Conservation (phyloP, 192 early-diverging fungal species). For the Mortierella hygrophila region DNA sequence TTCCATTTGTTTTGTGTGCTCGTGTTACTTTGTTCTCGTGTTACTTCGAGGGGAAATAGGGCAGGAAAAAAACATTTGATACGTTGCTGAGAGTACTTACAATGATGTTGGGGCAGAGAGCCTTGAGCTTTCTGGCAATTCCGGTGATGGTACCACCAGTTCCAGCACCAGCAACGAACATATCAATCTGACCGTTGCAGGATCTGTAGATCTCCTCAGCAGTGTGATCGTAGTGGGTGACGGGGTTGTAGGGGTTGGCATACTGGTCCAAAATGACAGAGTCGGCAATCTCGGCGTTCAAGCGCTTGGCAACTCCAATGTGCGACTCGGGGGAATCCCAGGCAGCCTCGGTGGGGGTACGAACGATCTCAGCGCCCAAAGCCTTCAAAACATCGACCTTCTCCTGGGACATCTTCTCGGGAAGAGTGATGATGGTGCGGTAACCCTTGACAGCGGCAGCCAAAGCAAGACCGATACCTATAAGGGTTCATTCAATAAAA, state of each 20-base stretch:
- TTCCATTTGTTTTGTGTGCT: background rate
- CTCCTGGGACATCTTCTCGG: constrained; percentile 99
- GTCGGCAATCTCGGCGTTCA: constrained; percentile 96
- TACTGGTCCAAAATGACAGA: constrained; percentile 99
- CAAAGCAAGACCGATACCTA: constrained; percentile 92
- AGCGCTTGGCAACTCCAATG: constrained; percentile 94
- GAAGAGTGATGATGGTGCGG: constrained; percentile 97
- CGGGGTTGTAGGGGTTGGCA: constrained; percentile 95
- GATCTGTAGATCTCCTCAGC: constrained; percentile 86
- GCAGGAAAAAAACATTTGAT: background rate
- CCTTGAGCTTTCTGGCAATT: constrained; percentile 95
- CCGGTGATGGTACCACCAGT: constrained; percentile 99
- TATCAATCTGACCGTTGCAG: constrained; percentile 93
- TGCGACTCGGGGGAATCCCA: constrained; percentile 99
- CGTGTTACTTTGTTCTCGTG: constrained; percentile 1
- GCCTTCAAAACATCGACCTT: constrained; percentile 99
- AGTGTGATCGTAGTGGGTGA: constrained; percentile 96
- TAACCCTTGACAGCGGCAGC: constrained; percentile 99
- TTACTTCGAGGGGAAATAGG: background rate
- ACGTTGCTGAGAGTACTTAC: constrained; percentile 17
- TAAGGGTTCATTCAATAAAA: background rate
- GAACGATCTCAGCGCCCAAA: constrained; percentile 96
- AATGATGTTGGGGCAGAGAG: constrained; percentile 84
- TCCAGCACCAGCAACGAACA: constrained; percentile 95
- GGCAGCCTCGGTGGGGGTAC: constrained; percentile 99